phyloP scores from a whole-genome alignment of 73 alveolate genomes.

The Tetrahymena borealis region DNA sequence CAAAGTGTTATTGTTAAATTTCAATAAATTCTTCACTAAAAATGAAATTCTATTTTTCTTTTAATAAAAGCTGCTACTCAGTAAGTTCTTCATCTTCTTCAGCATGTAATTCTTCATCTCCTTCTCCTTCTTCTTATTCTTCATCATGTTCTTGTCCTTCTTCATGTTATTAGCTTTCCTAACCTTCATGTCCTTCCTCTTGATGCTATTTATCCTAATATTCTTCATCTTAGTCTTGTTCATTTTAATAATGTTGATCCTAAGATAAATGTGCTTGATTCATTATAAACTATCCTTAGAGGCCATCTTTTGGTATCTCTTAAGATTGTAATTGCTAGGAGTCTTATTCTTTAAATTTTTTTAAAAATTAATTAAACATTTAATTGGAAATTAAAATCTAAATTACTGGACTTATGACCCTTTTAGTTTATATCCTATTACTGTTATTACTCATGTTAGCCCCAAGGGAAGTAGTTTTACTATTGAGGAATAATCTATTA shows the following conservation, averaged over 20 bases:
- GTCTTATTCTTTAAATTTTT: no score
- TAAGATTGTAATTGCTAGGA: no score
- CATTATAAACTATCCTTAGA: no score
- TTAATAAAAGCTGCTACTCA: not conserved
- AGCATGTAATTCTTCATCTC: not conserved
- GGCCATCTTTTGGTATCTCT: no score
- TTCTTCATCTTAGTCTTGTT: not conserved
- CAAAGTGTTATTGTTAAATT: not conserved
- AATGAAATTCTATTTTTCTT: not conserved
- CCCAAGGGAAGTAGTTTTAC: no score
- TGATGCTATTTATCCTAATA: not conserved
- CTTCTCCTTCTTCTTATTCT: not conserved
- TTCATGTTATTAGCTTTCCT: not conserved
- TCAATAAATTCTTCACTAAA: not conserved
- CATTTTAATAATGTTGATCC: not conserved
- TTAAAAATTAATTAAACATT: no score
- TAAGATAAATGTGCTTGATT: not conserved
- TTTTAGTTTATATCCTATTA: not conserved
- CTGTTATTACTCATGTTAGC: no score
- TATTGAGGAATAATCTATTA: no score
- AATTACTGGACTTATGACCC: no score
- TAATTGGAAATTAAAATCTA: no score
- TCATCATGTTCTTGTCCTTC: not conserved
- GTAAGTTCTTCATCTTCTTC: not conserved
- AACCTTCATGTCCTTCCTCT: not conserved